These are phyloP conservation scores for Sphagnurus paluster DNA, from an alignment of 1,284 basidiomycete genomes.

Conservation along the genomic window DNA sequence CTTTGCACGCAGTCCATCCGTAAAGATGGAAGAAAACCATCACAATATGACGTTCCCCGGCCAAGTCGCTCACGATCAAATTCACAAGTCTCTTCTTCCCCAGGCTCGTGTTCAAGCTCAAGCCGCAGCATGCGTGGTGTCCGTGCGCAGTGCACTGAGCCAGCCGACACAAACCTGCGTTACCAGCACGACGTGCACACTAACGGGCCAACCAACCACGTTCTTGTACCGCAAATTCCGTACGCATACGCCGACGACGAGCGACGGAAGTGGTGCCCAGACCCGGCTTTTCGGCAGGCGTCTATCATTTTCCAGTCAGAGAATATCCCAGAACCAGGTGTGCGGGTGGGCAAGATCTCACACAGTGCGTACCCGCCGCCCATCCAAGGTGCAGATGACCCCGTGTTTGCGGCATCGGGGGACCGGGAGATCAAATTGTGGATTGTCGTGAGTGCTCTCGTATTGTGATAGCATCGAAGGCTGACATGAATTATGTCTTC, in stretches of 20 bases:
- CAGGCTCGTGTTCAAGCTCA: background rate
- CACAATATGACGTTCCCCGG: slow-evolving; percentile 4
- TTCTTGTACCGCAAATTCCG: slow-evolving; percentile 17
- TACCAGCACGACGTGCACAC: slow-evolving; percentile 1
- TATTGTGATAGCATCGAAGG: background rate
- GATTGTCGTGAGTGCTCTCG: slow-evolving; percentile 20
- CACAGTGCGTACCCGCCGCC: slow-evolving; percentile 14
- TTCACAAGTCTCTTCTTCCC: slow-evolving; percentile 12
- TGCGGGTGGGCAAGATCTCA: slow-evolving; percentile 21
- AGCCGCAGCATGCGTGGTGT: slow-evolving; percentile 6
- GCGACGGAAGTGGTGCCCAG: slow-evolving; percentile 6
- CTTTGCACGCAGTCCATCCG: slow-evolving; percentile 8
- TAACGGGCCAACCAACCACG: slow-evolving; percentile 20
- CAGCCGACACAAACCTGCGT: background rate
- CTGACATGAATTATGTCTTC: background rate
- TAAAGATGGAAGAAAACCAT: background rate
- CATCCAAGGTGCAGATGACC: slow-evolving; percentile 19
- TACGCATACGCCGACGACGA: slow-evolving; percentile 17
- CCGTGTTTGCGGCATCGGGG: slow-evolving; percentile 13
- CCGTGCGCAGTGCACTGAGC: background rate
- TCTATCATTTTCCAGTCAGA: slow-evolving; percentile 22
- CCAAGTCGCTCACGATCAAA: background rate
- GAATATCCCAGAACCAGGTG: slow-evolving; percentile 24
- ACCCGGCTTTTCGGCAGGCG: slow-evolving; percentile 12
- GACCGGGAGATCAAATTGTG: slow-evolving; percentile 24